Percentiles rank a stretch among this genome's conserved stretches.
Evolutionary conservation across 176 grass and related monocot genomes (phyloP).

Genomic region (Zoysia japonica): DNA sequence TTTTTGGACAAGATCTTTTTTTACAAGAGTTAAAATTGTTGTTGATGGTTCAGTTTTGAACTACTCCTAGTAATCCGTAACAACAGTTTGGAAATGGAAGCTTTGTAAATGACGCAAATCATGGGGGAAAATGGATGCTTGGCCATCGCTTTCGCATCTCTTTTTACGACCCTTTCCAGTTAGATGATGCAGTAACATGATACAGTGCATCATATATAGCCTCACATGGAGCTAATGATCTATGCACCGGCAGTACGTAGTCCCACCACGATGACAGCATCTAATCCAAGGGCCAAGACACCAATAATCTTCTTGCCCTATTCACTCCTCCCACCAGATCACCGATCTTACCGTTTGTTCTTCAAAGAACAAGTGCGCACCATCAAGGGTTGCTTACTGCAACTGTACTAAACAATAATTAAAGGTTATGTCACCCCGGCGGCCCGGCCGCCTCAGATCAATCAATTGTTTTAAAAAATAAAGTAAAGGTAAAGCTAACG

Average conservation of each 20-base stretch:
- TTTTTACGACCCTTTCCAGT: background rate
- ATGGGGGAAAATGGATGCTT: background rate
- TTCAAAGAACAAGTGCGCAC: background rate
- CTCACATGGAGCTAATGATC: background rate
- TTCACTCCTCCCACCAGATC: background rate
- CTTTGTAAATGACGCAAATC: background rate
- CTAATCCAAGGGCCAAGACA: background rate
- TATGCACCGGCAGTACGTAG: background rate
- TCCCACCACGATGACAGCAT: background rate
- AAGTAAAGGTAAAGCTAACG: slow-evolving; percentile 59
- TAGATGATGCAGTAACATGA: background rate
- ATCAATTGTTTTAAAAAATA: slow-evolving; percentile 28
- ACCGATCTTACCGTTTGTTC: background rate
- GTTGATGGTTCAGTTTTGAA: too few species aligned
- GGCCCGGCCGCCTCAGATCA: slow-evolving; percentile 14
- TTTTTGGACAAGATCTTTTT: too few species aligned
- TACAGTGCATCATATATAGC: too few species aligned
- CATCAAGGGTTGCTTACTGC: slow-evolving; percentile 24
- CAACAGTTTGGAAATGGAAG: too few species aligned
- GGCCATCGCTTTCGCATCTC: background rate
- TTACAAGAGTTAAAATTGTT: too few species aligned
- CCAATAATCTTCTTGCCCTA: background rate
- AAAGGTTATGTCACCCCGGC: slow-evolving; percentile 18
- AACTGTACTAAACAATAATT: slow-evolving; percentile 14
- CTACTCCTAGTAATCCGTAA: too few species aligned